A percentile compares a stretch with the other conserved stretches of the same genome.
Evolutionary conservation across 2,329 filamentous ascomycete genomes (phyloP).

Genomic region (Hyphodiscus sp.): DNA sequence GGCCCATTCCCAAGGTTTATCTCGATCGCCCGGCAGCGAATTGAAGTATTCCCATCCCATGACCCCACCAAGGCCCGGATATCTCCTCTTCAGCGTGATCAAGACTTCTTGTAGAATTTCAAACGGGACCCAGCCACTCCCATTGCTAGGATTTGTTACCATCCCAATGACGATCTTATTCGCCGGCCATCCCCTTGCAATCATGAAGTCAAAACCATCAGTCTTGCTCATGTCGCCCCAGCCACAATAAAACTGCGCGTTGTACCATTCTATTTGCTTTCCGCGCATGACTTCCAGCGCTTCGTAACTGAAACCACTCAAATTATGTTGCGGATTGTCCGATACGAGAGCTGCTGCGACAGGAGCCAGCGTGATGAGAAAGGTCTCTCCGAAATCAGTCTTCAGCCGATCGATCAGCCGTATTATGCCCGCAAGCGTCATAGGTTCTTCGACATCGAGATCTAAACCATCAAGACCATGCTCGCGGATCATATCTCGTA

Average conservation of each 20-base stretch:
- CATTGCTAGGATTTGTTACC: conserved; percentile 72
- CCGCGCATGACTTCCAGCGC: conserved; percentile 64
- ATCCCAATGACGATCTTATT: conserved; percentile 73
- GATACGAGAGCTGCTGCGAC: conserved; percentile 68
- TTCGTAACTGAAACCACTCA: conserved; percentile 78
- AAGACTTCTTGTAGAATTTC: conserved; percentile 51
- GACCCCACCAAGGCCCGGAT: conserved; percentile 72
- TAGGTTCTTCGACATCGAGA: conserved; percentile 73
- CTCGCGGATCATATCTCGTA: conserved; percentile 57
- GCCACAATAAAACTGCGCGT: conserved; percentile 88
- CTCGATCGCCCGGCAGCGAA: conserved; percentile 56
- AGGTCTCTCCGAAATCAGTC: conserved; percentile 60
- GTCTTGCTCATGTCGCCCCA: conserved; percentile 46
- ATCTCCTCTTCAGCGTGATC: conserved; percentile 48
- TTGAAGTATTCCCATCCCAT: conserved; percentile 98
- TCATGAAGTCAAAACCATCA: conserved; percentile 44
- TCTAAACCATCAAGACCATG: conserved; percentile 64
- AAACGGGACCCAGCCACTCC: conserved; percentile 58
- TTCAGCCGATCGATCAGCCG: conserved; percentile 62
- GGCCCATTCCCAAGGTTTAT: conserved; percentile 73
- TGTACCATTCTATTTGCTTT: conserved; percentile 73
- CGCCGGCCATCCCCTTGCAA: conserved; percentile 62
- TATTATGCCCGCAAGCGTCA: conserved; percentile 60
- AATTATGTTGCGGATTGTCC: conserved; percentile 50
- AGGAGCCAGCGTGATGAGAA: conserved; percentile 76